Evolutionary conservation across 805 yeast genomes (phyloP).

Genomic region (Schwanniomyces occidentalis): DNA sequence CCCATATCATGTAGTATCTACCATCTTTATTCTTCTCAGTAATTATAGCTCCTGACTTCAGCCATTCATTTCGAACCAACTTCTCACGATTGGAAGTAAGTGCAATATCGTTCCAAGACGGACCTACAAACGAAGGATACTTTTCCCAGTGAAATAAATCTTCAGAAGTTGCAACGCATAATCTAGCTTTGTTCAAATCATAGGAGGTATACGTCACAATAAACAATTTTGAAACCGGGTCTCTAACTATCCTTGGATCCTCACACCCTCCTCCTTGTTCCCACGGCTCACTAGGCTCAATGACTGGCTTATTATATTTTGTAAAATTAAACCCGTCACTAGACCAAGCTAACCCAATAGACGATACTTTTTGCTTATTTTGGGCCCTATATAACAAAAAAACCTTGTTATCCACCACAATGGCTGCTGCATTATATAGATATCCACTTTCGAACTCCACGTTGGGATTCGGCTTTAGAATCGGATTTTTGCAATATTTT

Average conservation of each 20-base stretch:
- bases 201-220: constrained; percentile 44
- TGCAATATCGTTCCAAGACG: constrained; percentile 36
- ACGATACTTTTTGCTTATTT: constrained; percentile 29
- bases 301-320: constrained; percentile 30
- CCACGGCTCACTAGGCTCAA: constrained; percentile 39
- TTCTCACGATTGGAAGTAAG: constrained; percentile 21
- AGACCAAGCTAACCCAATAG: constrained; percentile 44
- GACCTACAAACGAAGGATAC: constrained; percentile 33
- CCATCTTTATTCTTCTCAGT: constrained; percentile 33
- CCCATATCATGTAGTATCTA: constrained; percentile 44
- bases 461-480: constrained; percentile 37
- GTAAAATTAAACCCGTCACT: constrained; percentile 36
- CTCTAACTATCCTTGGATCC: constrained; percentile 43
- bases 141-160: constrained; percentile 41
- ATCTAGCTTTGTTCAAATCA: constrained; percentile 32
- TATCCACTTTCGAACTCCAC: constrained; percentile 39
- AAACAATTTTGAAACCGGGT: constrained; percentile 33
- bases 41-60: constrained; percentile 43
- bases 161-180: constrained; percentile 39
- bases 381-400: constrained; percentile 42
- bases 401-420: constrained; percentile 38
- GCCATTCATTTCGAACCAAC: constrained; percentile 35
- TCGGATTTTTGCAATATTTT: constrained; percentile 37
- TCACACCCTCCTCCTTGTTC: constrained; percentile 44
- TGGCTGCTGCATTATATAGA: constrained; percentile 44